Conservation (phyloP, 768 basidiomycete species). For the Xerocomellus chrysenteron region DNA sequence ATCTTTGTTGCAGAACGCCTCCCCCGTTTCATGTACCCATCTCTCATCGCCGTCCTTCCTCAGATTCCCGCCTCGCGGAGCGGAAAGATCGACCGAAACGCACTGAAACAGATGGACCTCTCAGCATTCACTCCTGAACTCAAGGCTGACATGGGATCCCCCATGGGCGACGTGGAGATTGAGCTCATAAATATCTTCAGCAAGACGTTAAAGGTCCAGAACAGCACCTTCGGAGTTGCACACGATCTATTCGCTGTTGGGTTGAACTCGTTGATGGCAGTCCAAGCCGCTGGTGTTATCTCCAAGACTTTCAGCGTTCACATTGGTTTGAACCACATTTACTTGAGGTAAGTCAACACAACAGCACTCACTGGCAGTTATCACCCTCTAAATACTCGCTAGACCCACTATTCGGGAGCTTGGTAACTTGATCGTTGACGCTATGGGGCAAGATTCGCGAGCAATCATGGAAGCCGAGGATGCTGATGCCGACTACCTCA, state of each 20-base stretch:
- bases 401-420: constrained; percentile 30
- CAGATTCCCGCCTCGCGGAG: constrained; percentile 24
- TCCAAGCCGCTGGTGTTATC: constrained; percentile 30
- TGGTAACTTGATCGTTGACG: constrained; percentile 26
- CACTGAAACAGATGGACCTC: constrained; percentile 30
- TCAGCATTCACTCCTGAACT: constrained; percentile 20
- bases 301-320: constrained; percentile 31
- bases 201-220: constrained; percentile 21
- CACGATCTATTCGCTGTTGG: constrained; percentile 33
- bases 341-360: constrained; percentile 23
- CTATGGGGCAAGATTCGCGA: constrained; percentile 28
- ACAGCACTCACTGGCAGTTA: neutral
- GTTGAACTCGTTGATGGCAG: constrained; percentile 33
- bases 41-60: constrained; percentile 26
- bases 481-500: constrained; percentile 29
- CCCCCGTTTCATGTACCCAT: constrained; percentile 34
- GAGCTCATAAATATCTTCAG: constrained; percentile 28
- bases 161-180: constrained; percentile 26
- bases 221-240: constrained; percentile 22
- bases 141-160: constrained; percentile 24
- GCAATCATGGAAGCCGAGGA: constrained; percentile 33
- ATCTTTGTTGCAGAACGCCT: constrained; percentile 29
- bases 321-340: constrained; percentile 30
- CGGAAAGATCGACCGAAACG: constrained; percentile 30
- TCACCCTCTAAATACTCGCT: neutral